A percentile compares a stretch with the other conserved stretches of the same genome.
phyloP scores from a whole-genome alignment of 2,329 filamentous ascomycete genomes.

The Penicillium sp. region DNA sequence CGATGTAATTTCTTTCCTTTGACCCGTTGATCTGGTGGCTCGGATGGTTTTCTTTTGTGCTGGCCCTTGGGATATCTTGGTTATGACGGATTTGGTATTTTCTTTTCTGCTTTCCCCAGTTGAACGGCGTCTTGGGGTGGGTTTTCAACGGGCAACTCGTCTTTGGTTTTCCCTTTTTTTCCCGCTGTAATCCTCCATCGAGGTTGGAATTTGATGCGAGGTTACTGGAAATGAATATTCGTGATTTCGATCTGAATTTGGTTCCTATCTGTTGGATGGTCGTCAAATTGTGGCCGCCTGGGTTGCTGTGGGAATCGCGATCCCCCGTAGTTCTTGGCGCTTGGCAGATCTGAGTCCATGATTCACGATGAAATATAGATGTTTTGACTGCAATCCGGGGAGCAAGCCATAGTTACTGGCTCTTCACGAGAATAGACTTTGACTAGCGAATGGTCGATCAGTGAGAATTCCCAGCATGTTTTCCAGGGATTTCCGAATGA shows the following conservation, averaged over 20 bases:
- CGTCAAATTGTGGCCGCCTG: neutral
- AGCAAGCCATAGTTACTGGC: too few species aligned
- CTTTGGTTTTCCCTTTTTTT: slow-evolving; percentile 2
- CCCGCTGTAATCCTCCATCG: neutral
- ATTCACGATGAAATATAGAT: neutral
- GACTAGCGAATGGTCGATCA: too few species aligned
- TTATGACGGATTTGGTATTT: slow-evolving; percentile 17
- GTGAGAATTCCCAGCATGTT: too few species aligned
- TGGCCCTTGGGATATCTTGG: slow-evolving; percentile 22
- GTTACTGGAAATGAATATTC: neutral
- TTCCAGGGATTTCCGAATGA: too few species aligned
- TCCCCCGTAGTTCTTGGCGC: neutral
- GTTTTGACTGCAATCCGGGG: neutral
- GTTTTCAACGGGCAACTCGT: slow-evolving; percentile 29
- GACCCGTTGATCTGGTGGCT: slow-evolving; percentile 27
- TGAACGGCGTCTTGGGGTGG: slow-evolving; percentile 36
- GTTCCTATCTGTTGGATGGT: too few species aligned
- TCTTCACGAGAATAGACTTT: too few species aligned
- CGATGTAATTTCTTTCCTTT: slow-evolving; percentile 27
- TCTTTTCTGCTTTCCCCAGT: slow-evolving; percentile 18
- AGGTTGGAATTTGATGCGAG: slow-evolving; percentile 1
- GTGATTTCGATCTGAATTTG: too few species aligned
- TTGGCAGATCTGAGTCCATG: too few species aligned
- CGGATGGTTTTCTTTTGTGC: slow-evolving; percentile 16
- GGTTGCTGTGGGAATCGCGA: neutral